phyloP scores from a whole-genome alignment of 805 yeast species.

The Metschnikowia lochheadii region DNA sequence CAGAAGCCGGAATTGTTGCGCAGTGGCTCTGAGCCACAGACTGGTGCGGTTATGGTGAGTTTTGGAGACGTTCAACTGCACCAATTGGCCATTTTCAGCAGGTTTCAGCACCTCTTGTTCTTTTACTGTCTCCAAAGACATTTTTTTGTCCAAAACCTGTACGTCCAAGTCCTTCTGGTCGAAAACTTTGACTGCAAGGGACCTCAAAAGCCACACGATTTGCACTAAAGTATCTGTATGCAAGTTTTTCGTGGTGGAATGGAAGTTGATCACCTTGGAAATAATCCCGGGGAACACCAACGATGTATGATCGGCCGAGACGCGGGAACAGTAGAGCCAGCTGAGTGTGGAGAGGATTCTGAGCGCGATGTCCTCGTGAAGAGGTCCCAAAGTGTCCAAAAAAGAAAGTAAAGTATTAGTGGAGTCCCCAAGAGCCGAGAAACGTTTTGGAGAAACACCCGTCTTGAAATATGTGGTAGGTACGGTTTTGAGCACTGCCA shows the following conservation, averaged over 20 bases:
- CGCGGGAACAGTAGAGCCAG: constrained; percentile 13
- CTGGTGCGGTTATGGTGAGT: constrained; percentile 16
- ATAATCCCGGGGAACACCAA: constrained; percentile 39
- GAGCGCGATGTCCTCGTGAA: not conserved
- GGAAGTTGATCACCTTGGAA: constrained; percentile 31
- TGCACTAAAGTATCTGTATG: constrained; percentile 21
- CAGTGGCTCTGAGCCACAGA: constrained; percentile 37
- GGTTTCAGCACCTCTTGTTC: not conserved
- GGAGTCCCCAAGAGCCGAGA: constrained; percentile 28
- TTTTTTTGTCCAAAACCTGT: not conserved
- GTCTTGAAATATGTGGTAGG: constrained; percentile 20
- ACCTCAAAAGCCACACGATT: constrained; percentile 21
- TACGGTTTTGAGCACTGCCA: constrained; percentile 13
- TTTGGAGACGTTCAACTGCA: not conserved
- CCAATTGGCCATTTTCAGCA: not conserved
- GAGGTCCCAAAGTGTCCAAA: constrained; percentile 7
- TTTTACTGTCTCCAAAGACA: not conserved
- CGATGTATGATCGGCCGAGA: constrained; percentile 31
- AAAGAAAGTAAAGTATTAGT: constrained; percentile 24
- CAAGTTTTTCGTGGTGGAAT: constrained; percentile 18
- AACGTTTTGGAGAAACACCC: constrained; percentile 14
- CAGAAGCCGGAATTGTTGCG: constrained; percentile 35
- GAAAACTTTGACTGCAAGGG: constrained; percentile 27
- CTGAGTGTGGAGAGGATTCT: constrained; percentile 11
- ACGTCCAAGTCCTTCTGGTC: constrained; percentile 21